These are phyloP conservation scores for Guadua angustifolia DNA, from an alignment of 176 grass and related monocot species.

Conservation along the genomic window DNA sequence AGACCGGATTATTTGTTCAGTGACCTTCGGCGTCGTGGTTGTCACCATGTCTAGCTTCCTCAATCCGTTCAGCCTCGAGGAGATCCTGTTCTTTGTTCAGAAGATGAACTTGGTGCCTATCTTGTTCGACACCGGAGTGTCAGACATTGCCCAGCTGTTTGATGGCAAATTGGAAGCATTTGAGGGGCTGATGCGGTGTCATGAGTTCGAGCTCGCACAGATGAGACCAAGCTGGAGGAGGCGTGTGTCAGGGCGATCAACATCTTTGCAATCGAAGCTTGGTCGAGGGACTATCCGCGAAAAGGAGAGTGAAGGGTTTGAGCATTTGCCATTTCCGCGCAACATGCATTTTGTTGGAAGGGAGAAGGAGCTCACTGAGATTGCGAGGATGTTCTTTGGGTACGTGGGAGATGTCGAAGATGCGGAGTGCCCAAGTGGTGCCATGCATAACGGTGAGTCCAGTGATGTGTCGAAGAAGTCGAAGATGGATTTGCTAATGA, in stretches of 20 bases:
- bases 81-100: constrained; percentile 90
- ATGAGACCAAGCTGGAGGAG: constrained; percentile 76
- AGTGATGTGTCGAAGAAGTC: constrained; percentile 71
- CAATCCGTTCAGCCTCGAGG: too few relatives aligned
- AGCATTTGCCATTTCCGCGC: constrained; percentile 68
- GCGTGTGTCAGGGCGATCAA: constrained; percentile 67
- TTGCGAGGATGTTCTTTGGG: constrained; percentile 72
- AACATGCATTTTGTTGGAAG: constrained; percentile 83
- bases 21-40: constrained; percentile 69
- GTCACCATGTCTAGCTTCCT: constrained; percentile 75
- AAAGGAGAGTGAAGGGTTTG: constrained; percentile 53
- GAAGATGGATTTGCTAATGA: constrained; percentile 84
- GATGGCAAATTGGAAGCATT: constrained; percentile 73
- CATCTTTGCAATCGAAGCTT: constrained; percentile 81
- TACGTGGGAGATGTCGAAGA: constrained; percentile 53
- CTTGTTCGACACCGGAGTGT: constrained; percentile 63
- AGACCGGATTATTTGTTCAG: constrained; percentile 85
- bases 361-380: constrained; percentile 86
- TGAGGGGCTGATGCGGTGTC: constrained; percentile 70
- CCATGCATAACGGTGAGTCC: constrained; percentile 38
- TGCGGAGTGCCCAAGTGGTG: constrained; percentile 52
- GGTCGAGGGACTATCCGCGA: constrained; percentile 62
- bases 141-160: constrained; percentile 64
- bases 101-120: constrained; percentile 91
- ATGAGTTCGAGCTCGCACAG: constrained; percentile 83